Conservation (phyloP, 768 basidiomycete species). For the Butyriboletus loyo region DNA sequence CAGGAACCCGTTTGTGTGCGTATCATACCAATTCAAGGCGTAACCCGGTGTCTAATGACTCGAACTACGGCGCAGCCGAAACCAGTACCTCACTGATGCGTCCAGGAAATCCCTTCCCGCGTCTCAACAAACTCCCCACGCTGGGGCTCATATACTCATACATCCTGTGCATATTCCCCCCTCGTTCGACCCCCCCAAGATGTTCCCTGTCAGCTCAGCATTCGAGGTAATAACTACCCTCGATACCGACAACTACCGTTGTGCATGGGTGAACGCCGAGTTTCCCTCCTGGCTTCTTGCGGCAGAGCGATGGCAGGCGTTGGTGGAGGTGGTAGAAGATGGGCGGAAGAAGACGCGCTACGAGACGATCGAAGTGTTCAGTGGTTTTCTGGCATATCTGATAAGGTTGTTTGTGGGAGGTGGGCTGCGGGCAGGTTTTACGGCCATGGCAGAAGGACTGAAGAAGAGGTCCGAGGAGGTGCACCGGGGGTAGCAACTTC, state of each 20-base stretch:
- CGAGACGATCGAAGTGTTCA: constrained; percentile 61
- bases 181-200: constrained; percentile 40
- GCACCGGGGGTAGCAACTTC: too few species aligned
- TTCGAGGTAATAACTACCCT: constrained; percentile 47
- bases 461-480: constrained; percentile 48
- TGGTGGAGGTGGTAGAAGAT: constrained; percentile 43
- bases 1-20: constrained; percentile 71
- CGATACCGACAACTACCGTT: constrained; percentile 52
- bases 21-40: not conserved
- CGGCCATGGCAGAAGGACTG: constrained; percentile 55
- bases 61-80: constrained; percentile 39
- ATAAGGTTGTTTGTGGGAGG: constrained; percentile 43
- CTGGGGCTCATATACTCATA: constrained; percentile 48
- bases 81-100: constrained; percentile 44
- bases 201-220: constrained; percentile 36
- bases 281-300: constrained; percentile 47
- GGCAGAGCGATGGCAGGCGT: constrained; percentile 62
- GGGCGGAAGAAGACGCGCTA: constrained; percentile 54
- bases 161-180: constrained; percentile 59
- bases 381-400: constrained; percentile 52
- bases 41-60: not conserved
- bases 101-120: constrained; percentile 36
- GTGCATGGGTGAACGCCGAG: constrained; percentile 50
- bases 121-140: constrained; percentile 47
- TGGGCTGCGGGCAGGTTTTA: constrained; percentile 45